phyloP scores from a whole-genome alignment of 257 asterid species.

The Dorcoceras hygrometricum region DNA sequence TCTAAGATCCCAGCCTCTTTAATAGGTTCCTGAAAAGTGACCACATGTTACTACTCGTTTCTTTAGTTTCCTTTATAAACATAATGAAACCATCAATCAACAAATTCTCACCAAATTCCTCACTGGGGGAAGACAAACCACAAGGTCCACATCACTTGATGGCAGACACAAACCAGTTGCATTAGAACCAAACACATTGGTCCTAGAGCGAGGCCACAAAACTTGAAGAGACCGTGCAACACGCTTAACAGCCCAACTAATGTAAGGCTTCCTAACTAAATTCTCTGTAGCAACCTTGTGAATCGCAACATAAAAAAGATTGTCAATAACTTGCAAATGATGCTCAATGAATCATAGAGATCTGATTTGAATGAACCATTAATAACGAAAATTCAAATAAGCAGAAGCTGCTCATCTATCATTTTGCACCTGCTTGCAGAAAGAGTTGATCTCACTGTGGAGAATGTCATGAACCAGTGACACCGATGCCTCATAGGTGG shows the following conservation, averaged over 20 bases:
- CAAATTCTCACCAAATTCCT: constrained; percentile 84
- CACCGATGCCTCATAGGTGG: constrained; percentile 54
- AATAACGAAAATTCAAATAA: constrained; percentile 16
- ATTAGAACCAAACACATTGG: constrained; percentile 86
- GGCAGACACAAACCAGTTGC: constrained; percentile 98
- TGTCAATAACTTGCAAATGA: constrained; percentile 24
- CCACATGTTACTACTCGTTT: constrained; percentile 20
- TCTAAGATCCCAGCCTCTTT: constrained; percentile 99
- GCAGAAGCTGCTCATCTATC: constrained; percentile 22
- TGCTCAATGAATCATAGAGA: constrained; percentile 15
- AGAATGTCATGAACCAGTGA: constrained; percentile 63
- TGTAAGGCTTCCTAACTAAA: constrained; percentile 75
- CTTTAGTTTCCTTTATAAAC: constrained; percentile 12
- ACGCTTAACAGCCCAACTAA: constrained; percentile 98
- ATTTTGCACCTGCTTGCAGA: constrained; percentile 81
- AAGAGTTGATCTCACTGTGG: constrained; percentile 79
- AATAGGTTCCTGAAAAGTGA: constrained; percentile 77
- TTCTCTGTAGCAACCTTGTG: constrained; percentile 90
- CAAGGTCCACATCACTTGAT: constrained; percentile 97
- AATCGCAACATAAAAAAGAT: constrained; percentile 23
- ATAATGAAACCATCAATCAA: neutral
- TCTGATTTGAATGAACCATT: constrained; percentile 11
- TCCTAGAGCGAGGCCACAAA: constrained; percentile 98
- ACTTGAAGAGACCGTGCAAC: constrained; percentile 98
- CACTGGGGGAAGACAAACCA: constrained; percentile 97